Evolutionary conservation across 352 stramenopile species (phyloP).

Genomic region (Globisporangium emineosum): DNA sequence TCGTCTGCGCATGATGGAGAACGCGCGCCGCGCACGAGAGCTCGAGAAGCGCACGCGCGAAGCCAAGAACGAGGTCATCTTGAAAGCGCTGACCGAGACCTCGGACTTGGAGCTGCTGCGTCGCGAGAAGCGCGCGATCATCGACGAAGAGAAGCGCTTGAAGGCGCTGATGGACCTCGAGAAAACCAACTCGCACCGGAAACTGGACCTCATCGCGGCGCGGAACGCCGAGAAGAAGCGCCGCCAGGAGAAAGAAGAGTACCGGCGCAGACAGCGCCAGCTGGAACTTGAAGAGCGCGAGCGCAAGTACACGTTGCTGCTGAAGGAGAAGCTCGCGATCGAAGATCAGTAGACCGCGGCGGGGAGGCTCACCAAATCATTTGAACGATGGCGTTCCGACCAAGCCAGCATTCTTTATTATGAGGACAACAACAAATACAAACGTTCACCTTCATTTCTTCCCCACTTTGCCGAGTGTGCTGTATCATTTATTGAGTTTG

Average conservation of each 20-base stretch:
- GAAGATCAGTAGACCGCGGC: constrained; percentile 24
- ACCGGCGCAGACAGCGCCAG: constrained; percentile 60
- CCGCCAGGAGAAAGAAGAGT: constrained; percentile 88
- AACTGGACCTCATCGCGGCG: constrained; percentile 89
- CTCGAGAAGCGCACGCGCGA: constrained; percentile 76
- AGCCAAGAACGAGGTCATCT: constrained; percentile 92
- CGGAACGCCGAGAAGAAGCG: constrained; percentile 89
- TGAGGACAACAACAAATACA: constrained; percentile 14
- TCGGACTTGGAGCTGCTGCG: constrained; percentile 90
- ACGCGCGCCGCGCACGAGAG: constrained; percentile 51
- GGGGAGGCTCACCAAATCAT: neutral
- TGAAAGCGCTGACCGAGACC: constrained; percentile 88
- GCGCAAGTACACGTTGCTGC: constrained; percentile 60
- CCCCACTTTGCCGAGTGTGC: neutral
- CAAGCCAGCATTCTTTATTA: neutral
- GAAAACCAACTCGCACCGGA: constrained; percentile 91
- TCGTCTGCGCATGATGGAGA: constrained; percentile 74
- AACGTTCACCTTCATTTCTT: constrained; percentile 4
- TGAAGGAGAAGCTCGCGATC: constrained; percentile 82
- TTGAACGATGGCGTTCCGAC: neutral
- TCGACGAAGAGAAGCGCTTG: constrained; percentile 92
- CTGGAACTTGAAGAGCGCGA: constrained; percentile 65
- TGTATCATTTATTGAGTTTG: constrained; percentile 1
- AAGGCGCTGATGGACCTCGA: constrained; percentile 93
- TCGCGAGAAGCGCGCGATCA: constrained; percentile 92